Conservation (phyloP, 192 early-diverging fungal genomes). For the Backusella circina region DNA sequence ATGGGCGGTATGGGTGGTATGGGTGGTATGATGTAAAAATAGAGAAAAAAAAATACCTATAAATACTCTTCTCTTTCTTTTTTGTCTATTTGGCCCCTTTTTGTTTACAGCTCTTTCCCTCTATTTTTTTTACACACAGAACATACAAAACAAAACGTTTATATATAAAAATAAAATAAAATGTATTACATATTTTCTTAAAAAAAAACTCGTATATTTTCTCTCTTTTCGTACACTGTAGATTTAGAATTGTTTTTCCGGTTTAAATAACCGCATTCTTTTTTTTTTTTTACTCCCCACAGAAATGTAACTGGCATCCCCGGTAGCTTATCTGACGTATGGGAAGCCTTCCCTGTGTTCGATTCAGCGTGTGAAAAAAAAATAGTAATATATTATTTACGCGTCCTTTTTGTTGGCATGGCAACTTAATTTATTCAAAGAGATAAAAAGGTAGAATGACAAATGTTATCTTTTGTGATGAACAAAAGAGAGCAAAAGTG, state of each 20-base stretch:
- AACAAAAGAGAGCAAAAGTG: background rate
- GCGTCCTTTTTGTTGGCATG: background rate
- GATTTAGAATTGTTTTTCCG: background rate
- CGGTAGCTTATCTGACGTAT: background rate
- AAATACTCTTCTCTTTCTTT: background rate
- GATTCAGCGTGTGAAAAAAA: background rate
- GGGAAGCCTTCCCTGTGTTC: background rate
- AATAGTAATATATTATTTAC: background rate
- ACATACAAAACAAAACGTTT: background rate
- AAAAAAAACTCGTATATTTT: background rate
- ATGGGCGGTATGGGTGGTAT: constrained; percentile 15
- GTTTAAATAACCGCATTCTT: background rate
- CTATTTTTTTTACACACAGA: background rate
- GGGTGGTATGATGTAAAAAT: constrained; percentile 1
- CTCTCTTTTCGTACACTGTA: background rate
- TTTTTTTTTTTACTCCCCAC: background rate
- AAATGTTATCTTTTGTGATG: background rate
- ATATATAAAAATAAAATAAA: background rate
- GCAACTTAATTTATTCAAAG: background rate
- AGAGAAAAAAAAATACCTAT: background rate
- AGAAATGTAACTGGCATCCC: background rate
- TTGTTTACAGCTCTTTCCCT: background rate
- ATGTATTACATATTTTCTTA: background rate
- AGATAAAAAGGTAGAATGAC: background rate
- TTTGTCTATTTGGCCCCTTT: background rate